phyloP scores from a whole-genome alignment of 352 stramenopile species.

The Pythium folliculosum region DNA sequence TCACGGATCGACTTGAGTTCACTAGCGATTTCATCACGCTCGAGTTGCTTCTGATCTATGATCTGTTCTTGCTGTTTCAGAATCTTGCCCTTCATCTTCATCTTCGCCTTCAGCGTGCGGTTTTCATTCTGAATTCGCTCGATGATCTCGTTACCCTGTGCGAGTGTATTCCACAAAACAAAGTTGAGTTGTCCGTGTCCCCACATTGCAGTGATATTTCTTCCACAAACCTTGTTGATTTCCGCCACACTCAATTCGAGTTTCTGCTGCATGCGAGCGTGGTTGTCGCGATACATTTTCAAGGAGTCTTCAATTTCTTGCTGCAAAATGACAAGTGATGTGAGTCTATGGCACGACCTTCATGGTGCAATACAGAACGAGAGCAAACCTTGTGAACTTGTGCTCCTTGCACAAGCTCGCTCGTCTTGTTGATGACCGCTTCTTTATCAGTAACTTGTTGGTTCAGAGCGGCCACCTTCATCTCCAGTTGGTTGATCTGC shows the following conservation, averaged over 20 bases:
- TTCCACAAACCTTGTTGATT: conserved; percentile 83
- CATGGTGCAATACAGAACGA: background rate
- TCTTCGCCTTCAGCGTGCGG: conserved; percentile 70
- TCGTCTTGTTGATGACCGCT: conserved; percentile 72
- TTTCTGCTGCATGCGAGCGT: conserved; percentile 83
- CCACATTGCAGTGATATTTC: background rate
- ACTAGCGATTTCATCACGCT: conserved; percentile 62
- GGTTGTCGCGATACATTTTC: conserved; percentile 88
- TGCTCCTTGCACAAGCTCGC: conserved; percentile 61
- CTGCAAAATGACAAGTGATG: conserved; percentile 15
- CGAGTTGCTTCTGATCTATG: conserved; percentile 77
- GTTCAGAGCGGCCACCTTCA: conserved; percentile 64
- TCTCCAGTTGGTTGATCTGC: conserved; percentile 73
- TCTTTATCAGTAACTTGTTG: conserved; percentile 84
- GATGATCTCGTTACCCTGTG: conserved; percentile 88
- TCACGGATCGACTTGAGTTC: conserved; percentile 69
- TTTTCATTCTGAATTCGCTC: conserved; percentile 88
- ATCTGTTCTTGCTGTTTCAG: conserved; percentile 89
- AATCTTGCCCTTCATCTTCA: conserved; percentile 89
- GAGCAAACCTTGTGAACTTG: conserved; percentile 60
- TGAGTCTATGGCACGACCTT: no score
- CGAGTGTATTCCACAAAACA: background rate
- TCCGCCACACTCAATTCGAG: conserved; percentile 88
- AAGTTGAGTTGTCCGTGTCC: background rate
- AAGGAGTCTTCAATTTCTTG: conserved; percentile 86